A percentile compares a stretch with the other conserved stretches of the same genome.
Conservation (phyloP, 2,329 filamentous ascomycete genomes). For the Emydomyces testavorans region DNA sequence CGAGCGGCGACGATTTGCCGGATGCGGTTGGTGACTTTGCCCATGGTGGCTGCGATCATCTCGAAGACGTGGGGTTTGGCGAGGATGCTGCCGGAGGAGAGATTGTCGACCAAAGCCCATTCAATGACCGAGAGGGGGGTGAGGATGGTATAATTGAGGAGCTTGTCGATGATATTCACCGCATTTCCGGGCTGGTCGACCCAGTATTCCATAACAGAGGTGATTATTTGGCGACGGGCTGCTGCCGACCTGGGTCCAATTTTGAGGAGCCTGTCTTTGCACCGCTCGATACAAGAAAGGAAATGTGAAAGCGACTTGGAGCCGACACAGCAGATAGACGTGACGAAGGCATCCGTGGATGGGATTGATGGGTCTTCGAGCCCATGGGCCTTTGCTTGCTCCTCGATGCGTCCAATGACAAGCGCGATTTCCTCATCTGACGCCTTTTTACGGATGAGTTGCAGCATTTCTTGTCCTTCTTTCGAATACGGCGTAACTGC, state of each 20-base stretch:
- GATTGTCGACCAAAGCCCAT: conserved; percentile 66
- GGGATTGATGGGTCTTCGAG: conserved; percentile 63
- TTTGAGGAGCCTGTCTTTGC: conserved; percentile 74
- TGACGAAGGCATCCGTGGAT: conserved; percentile 91
- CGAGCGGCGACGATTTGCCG: conserved; percentile 62
- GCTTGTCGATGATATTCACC: conserved; percentile 85
- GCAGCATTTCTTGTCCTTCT: conserved; percentile 72
- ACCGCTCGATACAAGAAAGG: conserved; percentile 87
- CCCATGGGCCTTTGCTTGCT: conserved; percentile 58
- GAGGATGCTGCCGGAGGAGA: conserved; percentile 55
- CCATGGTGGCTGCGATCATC: conserved; percentile 75
- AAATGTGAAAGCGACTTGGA: conserved; percentile 95
- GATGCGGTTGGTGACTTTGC: conserved; percentile 78
- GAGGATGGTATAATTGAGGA: conserved; percentile 93
- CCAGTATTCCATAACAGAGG: conserved; percentile 88
- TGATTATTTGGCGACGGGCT: conserved; percentile 77
- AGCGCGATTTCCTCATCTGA: conserved; percentile 76
- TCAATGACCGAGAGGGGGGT: conserved; percentile 75
- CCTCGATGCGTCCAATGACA: conserved; percentile 67
- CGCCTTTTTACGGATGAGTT: conserved; percentile 71
- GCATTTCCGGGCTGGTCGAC: conserved; percentile 81
- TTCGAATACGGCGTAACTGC: conserved; percentile 66
- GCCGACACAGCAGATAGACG: conserved; percentile 82
- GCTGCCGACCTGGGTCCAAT: conserved; percentile 63
- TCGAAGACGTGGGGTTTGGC: conserved; percentile 72